Evolutionary conservation across 75 land plant species (phyloP).

Genomic region (Larix kaempferi): DNA sequence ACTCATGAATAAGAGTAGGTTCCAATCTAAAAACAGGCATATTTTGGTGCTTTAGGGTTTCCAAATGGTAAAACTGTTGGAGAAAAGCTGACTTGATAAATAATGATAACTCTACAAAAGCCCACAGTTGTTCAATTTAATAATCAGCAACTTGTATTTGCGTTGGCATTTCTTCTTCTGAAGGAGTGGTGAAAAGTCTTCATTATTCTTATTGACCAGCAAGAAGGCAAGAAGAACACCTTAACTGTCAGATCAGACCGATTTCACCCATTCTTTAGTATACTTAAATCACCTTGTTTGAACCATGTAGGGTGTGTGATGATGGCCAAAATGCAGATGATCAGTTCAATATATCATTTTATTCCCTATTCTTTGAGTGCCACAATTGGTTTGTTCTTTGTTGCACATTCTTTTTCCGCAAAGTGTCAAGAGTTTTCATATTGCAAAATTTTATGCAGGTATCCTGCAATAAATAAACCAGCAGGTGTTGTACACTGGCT

Average conservation of each 20-base stretch:
- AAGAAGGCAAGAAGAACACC: not conserved
- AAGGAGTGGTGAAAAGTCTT: not conserved
- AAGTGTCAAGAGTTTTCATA: not conserved
- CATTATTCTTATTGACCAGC: not conserved
- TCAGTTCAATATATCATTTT: not conserved
- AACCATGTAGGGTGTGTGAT: not conserved
- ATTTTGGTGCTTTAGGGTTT: not conserved
- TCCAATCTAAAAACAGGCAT: not conserved
- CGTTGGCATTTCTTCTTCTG: not conserved
- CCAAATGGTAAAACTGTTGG: not conserved
- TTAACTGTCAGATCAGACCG: no score
- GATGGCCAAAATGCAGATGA: not conserved
- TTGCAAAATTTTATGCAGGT: conserved; percentile 41
- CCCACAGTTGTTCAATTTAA: not conserved
- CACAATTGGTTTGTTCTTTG: not conserved
- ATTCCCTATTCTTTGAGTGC: not conserved
- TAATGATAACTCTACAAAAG: not conserved
- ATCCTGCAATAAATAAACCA: conserved; percentile 98
- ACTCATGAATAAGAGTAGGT: not conserved
- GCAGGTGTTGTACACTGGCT: conserved; percentile 97
- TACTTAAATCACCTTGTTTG: not conserved
- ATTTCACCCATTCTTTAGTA: not conserved
- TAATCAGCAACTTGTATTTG: not conserved
- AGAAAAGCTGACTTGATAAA: not conserved
- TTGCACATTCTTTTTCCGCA: not conserved